Evolutionary conservation across 2,329 filamentous ascomycete species (phyloP).

Genomic region (Alternaria triticimaculans): DNA sequence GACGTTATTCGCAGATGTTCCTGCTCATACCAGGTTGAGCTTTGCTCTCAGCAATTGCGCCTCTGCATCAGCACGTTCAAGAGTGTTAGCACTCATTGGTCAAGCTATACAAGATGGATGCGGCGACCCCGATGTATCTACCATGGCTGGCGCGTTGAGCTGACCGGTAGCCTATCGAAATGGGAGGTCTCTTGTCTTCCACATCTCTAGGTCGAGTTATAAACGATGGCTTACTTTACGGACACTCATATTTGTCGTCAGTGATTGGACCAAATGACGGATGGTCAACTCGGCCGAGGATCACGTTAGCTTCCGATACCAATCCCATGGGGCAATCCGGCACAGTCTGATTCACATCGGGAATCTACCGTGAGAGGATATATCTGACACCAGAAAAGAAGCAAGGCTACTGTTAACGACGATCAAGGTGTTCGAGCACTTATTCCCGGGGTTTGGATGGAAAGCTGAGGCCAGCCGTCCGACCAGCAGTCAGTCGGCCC

Average conservation of each 20-base stretch:
- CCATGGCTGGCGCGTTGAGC: neutral
- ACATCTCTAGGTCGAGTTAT: neutral
- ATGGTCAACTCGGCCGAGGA: neutral
- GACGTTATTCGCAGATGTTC: no score
- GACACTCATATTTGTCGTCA: neutral
- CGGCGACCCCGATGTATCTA: neutral
- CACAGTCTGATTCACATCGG: neutral
- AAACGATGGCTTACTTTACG: neutral
- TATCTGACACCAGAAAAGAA: neutral
- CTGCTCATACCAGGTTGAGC: no score
- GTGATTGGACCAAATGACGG: neutral
- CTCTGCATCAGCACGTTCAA: neutral
- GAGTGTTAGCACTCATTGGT: neutral
- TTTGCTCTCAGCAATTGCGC: neutral
- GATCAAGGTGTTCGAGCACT: neutral
- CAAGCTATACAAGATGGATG: neutral
- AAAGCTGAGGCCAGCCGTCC: neutral
- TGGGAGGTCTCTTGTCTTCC: neutral
- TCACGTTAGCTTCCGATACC: neutral
- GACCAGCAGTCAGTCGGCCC: neutral
- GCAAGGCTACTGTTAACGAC: neutral
- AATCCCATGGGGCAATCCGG: neutral
- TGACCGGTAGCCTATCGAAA: neutral
- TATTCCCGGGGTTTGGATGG: neutral
- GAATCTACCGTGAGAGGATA: neutral